Base-by-base conservation (phyloP, 352 stramenopile species). In the Phytophthora meadii region DNA sequence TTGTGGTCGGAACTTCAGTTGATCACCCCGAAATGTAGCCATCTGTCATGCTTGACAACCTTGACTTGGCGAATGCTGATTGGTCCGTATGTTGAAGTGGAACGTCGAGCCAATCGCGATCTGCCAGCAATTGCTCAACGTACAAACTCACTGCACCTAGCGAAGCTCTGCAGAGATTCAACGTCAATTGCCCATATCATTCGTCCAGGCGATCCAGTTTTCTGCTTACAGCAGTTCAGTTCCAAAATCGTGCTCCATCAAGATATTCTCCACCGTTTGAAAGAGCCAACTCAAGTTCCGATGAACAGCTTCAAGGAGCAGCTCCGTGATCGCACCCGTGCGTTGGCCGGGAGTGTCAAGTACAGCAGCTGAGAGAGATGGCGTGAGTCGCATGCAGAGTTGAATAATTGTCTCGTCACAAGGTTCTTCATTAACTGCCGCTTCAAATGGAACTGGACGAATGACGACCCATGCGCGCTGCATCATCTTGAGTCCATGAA, bases 221-320 rank as follows among this genome's bases (percentile, higher is more conserved):
- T 10, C 4, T 17, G 2, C 15, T 60, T 27, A 65, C 15, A 63
- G 25, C n/a, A 40, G 9, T 11, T 41, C 8, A 9, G 46, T 5
- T 25, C 24, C 59, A 52, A 74, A 57, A 58, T 59, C 47, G 30
- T 77, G 57, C 53, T 79, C 76, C 65, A 87, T 79, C 15, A 87
- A 42, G 41, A 87, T 79, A 36, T 87, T 87, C 52, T 88, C 79
- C 14, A 88, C 75, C 0, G 74, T 77, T 51, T 84, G 76, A 32
- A 82, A 82, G 9, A 84, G 52, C 50, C 74, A 79, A 11, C 64
- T 59, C 4, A 85, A 49, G 54, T 84, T 88, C 15, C 79, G 76
- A 46, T 81, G 69, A 10, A 84, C 71, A 0, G 73, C 62, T 19
- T 68, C 57, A 37, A 88, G 71, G n/a, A 84, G 73, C 1, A 87